Conservation (phyloP, 129 eudicot species). For the Heracleum sosnowskyi region DNA sequence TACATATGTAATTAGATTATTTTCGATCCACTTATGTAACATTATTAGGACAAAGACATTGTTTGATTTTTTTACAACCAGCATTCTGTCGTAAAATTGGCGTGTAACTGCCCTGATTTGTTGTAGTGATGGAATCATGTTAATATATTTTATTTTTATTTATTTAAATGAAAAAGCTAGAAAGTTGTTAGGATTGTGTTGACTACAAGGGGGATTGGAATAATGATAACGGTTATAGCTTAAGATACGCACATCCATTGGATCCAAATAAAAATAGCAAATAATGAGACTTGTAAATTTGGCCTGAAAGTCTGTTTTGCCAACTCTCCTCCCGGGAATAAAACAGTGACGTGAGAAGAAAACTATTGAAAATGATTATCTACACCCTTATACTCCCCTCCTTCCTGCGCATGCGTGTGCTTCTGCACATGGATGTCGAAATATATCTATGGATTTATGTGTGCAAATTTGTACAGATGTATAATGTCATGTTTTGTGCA, state of each 20-base stretch:
- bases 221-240: constrained; percentile 41
- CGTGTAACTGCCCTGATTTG: too few relatives aligned
- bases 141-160: not conserved
- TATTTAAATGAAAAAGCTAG: not conserved
- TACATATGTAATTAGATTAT: too few relatives aligned
- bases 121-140: constrained; percentile 8
- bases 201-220: constrained; percentile 31
- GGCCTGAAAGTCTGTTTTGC: constrained; percentile 29
- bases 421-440: not conserved
- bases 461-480: not conserved
- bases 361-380: constrained; percentile 1
- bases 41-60: not conserved
- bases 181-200: constrained; percentile 45
- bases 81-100: too few relatives aligned
- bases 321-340: constrained; percentile 28
- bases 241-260: constrained; percentile 19
- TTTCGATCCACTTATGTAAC: too few relatives aligned
- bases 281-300: not conserved
- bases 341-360: constrained; percentile 25
- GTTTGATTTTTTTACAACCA: not conserved
- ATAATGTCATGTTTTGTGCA: not conserved
- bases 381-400: not conserved
- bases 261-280: not conserved
- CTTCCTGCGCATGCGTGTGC: constrained; percentile 10
- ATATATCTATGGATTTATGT: not conserved